A percentile compares a stretch with the other conserved stretches of the same genome.
Conservation (phyloP, 768 basidiomycete species). For the Boletus coccyginus region DNA sequence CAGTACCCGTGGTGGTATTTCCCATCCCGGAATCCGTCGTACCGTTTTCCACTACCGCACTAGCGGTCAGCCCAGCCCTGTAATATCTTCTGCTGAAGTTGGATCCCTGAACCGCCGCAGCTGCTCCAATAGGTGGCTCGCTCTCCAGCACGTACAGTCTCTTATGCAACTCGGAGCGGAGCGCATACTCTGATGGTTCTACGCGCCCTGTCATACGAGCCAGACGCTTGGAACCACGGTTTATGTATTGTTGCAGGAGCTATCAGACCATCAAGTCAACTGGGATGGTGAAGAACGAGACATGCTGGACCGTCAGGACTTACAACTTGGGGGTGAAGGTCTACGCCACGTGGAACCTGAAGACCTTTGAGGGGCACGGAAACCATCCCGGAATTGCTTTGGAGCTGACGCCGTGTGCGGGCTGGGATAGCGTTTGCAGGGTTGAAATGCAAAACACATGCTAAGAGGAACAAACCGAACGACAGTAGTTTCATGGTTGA, state of each 20-base stretch:
- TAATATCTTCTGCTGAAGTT: constrained; percentile 5
- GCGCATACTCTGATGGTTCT: constrained; percentile 46
- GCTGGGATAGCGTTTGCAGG: constrained; percentile 29
- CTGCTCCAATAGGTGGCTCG: constrained; percentile 10
- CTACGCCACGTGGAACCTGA: constrained; percentile 24
- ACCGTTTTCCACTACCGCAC: neutral
- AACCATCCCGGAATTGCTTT: constrained; percentile 30
- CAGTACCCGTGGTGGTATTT: constrained; percentile 4
- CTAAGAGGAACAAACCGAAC: constrained; percentile 50
- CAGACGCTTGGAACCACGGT: constrained; percentile 59
- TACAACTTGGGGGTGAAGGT: constrained; percentile 44
- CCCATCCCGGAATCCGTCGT: neutral
- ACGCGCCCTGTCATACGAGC: constrained; percentile 66
- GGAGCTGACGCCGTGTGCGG: constrained; percentile 10
- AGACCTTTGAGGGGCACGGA: constrained; percentile 43
- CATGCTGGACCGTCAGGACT: constrained; percentile 13
- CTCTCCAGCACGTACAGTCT: constrained; percentile 39
- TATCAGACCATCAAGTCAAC: constrained; percentile 23
- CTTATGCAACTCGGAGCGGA: constrained; percentile 43
- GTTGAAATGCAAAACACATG: constrained; percentile 46
- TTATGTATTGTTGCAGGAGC: constrained; percentile 70
- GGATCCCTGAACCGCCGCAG: constrained; percentile 1
- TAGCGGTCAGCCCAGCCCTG: constrained; percentile 10
- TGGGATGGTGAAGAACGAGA: neutral
- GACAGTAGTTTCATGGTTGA: constrained; percentile 51